Percentiles rank a stretch among this genome's conserved stretches.
Conservation (phyloP, 2,329 filamentous ascomycete genomes). For the Xylariales sp. region DNA sequence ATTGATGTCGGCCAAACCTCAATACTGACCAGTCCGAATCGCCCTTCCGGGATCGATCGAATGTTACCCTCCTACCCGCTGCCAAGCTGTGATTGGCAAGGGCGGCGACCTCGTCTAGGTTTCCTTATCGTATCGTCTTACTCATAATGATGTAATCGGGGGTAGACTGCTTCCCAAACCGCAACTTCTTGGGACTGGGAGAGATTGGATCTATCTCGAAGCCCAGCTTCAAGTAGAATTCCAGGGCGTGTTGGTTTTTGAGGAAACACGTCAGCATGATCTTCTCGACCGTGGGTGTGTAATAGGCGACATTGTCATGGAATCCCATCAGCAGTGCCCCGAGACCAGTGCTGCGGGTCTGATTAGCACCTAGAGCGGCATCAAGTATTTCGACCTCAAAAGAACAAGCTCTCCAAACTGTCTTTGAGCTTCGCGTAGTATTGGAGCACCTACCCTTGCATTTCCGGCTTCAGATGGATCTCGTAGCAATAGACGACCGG, state of each 20-base stretch:
- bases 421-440: too few species aligned
- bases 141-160: conserved; percentile 60
- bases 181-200: conserved; percentile 46
- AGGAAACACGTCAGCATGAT: conserved; percentile 72
- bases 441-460: conserved; percentile 46
- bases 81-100: too few species aligned
- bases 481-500: conserved; percentile 76
- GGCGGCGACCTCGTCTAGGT: too few species aligned
- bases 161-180: conserved; percentile 47
- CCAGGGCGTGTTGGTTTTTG: conserved; percentile 51
- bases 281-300: conserved; percentile 54
- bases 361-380: background rate
- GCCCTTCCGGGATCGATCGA: too few species aligned
- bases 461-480: conserved; percentile 57
- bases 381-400: background rate
- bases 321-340: conserved; percentile 55
- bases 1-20: too few species aligned
- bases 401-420: too few species aligned
- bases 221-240: conserved; percentile 59
- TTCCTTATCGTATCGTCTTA: conserved; percentile 29
- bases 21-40: too few species aligned
- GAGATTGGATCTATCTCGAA: conserved; percentile 52
- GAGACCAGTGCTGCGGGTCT: conserved; percentile 51
- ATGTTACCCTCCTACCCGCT: too few species aligned
- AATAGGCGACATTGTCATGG: conserved; percentile 47